Base-by-base conservation (phyloP, 108 stramenopile genomes). In the Mayamaea pseudoterrestris region DNA sequence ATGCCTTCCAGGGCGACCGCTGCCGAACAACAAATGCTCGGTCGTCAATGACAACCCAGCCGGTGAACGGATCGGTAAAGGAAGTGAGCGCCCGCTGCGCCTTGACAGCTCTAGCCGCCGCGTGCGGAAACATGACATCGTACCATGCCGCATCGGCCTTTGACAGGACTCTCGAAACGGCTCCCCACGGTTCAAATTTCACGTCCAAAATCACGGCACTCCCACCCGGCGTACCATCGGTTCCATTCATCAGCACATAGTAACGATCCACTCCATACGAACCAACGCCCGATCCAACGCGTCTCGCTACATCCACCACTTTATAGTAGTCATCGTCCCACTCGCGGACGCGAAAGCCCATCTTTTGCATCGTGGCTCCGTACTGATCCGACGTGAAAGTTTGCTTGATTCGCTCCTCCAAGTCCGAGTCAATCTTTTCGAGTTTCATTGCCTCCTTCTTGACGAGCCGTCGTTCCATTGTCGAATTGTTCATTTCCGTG, bases 201-300 rank as follows among this genome's bases (percentile, higher is more conserved):
- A 79, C 63, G 44, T 79, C 78, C 46, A 79, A 41, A 18, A 79
- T 73, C 2, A 79, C 58, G 0, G 61, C 62, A 1, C 34, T 30
- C 30, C 44, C 36, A 9, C 52, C 60, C 12, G 21, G 37, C 21
- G 55, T 45, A 32, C 47, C 55, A 40, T 71, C 72, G 44, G 42
- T 42, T 25, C 73, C 77, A 41, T 65, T 61, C 12, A 79, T 40
- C 30, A 79, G 41, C 12, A 79, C 67, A 47, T 75, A 79, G 57
- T 58, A 79, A 20, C 78, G 62, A 66, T 72, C 71, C 27, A 79
- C 78, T 18, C 78, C 78, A 25, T 44, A 74, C 37, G 58, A 61
- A 13, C 73, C 78, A 26, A 74, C 47, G 2, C 78, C 78, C 1
- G 58, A 58, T 9, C 77, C 77, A 45, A 72, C 44, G 13, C 78